Evolutionary conservation across 1,139 yeast genomes (phyloP), one percentile per base, ranked within the genome.

Genomic region (Suzukiozyma palmioleophila): DNA sequence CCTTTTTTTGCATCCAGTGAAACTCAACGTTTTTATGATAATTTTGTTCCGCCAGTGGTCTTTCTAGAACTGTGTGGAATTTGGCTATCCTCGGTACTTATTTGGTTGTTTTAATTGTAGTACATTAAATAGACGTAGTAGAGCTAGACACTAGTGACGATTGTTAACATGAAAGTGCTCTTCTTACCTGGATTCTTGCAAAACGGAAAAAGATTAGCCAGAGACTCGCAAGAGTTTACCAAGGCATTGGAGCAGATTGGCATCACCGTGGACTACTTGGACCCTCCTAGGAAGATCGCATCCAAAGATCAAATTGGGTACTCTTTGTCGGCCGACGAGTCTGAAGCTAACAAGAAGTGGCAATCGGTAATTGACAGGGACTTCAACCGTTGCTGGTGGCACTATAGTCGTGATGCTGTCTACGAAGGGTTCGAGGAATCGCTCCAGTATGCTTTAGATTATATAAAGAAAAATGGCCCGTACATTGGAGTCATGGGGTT

Each of bases 401-500:
- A 49, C 24, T 58, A 57, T 39, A 50, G 49, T 8, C 54, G 50
- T 6, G 49, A 53, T 11, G 54, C 62, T 47, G 67, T 58, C 42
- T 66, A 65, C 41, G 48, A 51, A 6, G 73, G 73, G 3, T 57
- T 66, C 32, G 59, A 60, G 2, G 57, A 56, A 12, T 49, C 69
- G 0, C 43, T 66, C 12, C 39, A 54, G 3, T 69, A 73, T n/a
- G 72, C 90, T 18, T 64, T 70, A 22, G 60, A 68, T 1, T 71
- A 81, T 41, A 79, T 87, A 47, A 66, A 70, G 35, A 64, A 69
- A 44, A 71, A 88, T 46, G 97, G 97, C 0, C 97, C 97, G 0
- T 89, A 83, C 54, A 83, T 81, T 41, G 97, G 97, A 2, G 70
- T 90, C 24, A 64, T 92, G 40, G 97, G 97, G 2, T 92, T 90